These are phyloP conservation scores for Neonothopanus nambi DNA, from an alignment of 1,284 basidiomycete genomes.

Conservation along the genomic window DNA sequence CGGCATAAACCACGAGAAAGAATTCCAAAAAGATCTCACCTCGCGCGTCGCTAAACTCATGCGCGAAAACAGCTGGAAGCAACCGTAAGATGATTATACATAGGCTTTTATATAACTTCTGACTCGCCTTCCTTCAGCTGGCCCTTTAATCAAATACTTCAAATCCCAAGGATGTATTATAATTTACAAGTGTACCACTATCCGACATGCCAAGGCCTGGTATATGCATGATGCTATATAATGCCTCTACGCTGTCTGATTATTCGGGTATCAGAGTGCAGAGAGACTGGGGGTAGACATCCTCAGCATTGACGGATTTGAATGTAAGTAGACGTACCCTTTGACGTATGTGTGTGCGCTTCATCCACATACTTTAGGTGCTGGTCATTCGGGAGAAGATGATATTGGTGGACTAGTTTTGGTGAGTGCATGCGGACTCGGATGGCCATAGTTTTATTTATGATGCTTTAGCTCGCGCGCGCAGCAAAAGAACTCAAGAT, in stretches of 20 bases:
- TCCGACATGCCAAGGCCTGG: constrained; percentile 87
- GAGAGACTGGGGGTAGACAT: constrained; percentile 82
- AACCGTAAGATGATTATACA: constrained; percentile 66
- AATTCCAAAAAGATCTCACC: constrained; percentile 13
- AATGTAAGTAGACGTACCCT: constrained; percentile 52
- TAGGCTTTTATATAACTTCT: background rate
- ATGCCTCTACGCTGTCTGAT: background rate
- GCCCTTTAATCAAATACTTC: constrained; percentile 78
- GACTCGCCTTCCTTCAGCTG: constrained; percentile 47
- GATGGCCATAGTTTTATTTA: background rate
- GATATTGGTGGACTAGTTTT: constrained; percentile 92
- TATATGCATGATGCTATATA: constrained; percentile 23
- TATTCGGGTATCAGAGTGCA: constrained; percentile 52
- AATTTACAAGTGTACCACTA: constrained; percentile 90
- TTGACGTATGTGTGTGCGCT: background rate
- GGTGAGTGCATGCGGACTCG: constrained; percentile 40
- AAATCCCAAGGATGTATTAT: constrained; percentile 78
- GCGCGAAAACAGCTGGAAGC: constrained; percentile 83
- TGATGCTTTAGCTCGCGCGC: constrained; percentile 66
- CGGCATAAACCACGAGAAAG: constrained; percentile 17
- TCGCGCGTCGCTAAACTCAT: constrained; percentile 25
- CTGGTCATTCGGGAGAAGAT: constrained; percentile 94
- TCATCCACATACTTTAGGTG: constrained; percentile 47
- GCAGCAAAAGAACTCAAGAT: constrained; percentile 84
- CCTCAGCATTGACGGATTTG: constrained; percentile 87